These are phyloP conservation scores for Jacaranda mimosifolia DNA, from an alignment of 257 asterid genomes.

Conservation along the genomic window DNA sequence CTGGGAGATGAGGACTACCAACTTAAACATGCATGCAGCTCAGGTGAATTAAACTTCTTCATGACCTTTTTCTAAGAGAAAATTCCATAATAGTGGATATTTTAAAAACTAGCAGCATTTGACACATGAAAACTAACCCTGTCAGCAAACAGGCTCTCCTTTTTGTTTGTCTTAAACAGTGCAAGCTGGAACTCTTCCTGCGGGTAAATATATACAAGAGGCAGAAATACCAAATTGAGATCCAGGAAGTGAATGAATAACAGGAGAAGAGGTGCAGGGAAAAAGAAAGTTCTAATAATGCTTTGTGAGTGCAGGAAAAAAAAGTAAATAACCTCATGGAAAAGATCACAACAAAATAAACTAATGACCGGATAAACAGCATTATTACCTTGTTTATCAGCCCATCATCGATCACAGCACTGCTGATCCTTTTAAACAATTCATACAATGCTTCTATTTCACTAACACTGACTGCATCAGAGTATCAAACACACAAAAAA, in stretches of 20 bases:
- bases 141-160: constrained; percentile 77
- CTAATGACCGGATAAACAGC: constrained; percentile 8
- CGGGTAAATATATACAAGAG: constrained; percentile 28
- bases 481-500: constrained; percentile 16
- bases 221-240: constrained; percentile 31
- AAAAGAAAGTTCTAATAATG: not conserved
- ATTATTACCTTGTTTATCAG: constrained; percentile 71
- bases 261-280: constrained; percentile 1
- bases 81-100: not conserved
- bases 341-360: constrained; percentile 15
- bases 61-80: not conserved
- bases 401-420: constrained; percentile 80
- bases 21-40: constrained; percentile 7
- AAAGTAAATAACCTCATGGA: not conserved
- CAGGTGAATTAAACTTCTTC: not conserved
- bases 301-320: not conserved
- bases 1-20: not conserved
- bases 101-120: constrained; percentile 7
- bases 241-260: constrained; percentile 28
- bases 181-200: constrained; percentile 90
- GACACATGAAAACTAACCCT: constrained; percentile 57
- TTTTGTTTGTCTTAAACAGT: constrained; percentile 64
- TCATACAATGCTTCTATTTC: constrained; percentile 83
- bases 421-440: constrained; percentile 72
- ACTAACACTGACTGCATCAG: constrained; percentile 71